A percentile compares a stretch with the other conserved stretches of the same genome.
Evolutionary conservation across 2,329 filamentous ascomycete species (phyloP).

Genomic region (Pseudogymnoascus sp.): DNA sequence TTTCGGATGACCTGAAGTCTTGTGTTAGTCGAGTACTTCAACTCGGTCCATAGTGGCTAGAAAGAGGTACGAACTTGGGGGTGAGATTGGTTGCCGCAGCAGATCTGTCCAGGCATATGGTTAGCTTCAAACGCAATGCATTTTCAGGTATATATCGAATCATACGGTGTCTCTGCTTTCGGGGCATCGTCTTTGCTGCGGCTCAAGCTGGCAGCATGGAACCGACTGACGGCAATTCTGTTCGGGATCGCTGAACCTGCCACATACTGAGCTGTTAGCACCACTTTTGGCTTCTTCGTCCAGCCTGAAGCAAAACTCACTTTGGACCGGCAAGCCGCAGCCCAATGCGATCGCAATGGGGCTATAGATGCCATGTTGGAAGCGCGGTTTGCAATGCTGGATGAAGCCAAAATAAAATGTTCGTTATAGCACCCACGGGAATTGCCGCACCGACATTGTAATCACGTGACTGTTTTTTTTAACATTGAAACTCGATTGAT

Average conservation of each 20-base stretch:
- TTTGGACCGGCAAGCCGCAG: background rate
- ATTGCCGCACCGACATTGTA: background rate
- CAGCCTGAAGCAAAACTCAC: background rate
- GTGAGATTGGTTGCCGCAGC: background rate
- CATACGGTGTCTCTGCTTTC: slow-evolving; percentile 4
- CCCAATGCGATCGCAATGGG: slow-evolving; percentile 4
- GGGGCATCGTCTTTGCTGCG: background rate
- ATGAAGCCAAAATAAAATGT: slow-evolving; percentile 8
- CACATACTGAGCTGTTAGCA: slow-evolving; percentile 7
- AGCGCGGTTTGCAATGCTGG: background rate
- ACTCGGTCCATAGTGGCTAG: background rate
- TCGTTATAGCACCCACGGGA: background rate
- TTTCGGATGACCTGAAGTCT: background rate
- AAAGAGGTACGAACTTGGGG: background rate
- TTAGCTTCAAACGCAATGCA: background rate
- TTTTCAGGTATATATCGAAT: background rate
- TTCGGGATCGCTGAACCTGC: slow-evolving; percentile 37
- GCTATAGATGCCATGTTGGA: slow-evolving; percentile 9
- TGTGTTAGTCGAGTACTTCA: background rate
- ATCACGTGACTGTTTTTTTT: background rate
- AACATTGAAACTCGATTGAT: background rate
- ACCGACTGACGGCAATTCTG: slow-evolving; percentile 46
- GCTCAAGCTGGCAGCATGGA: background rate
- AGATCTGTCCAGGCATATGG: background rate
- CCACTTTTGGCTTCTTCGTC: background rate